Conservation (phyloP, 305 asterid genomes). For the Solanum chacoense region DNA sequence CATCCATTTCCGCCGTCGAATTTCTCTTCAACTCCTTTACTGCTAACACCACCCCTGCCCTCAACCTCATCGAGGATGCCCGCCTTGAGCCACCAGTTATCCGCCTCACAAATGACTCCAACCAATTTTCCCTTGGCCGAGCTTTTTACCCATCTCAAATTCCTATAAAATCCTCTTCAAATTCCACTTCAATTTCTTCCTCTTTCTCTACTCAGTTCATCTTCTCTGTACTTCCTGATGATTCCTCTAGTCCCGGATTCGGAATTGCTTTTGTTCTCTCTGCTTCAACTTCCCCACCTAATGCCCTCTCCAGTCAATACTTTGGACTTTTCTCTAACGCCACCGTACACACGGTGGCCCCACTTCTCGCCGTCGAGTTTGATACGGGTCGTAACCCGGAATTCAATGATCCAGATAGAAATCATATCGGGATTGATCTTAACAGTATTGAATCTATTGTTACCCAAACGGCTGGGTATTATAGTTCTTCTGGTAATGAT, state of each 20-base stretch:
- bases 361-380: constrained; percentile 59
- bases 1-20: constrained; percentile 34
- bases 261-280: constrained; percentile 70
- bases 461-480: constrained; percentile 45
- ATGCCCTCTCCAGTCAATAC: constrained; percentile 49
- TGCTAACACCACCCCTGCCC: constrained; percentile 17
- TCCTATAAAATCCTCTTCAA: constrained; percentile 28
- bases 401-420: constrained; percentile 46
- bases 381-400: constrained; percentile 71
- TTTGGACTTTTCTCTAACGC: constrained; percentile 49
- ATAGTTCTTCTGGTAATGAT: constrained; percentile 4
- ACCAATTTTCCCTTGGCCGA: constrained; percentile 48
- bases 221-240: constrained; percentile 59
- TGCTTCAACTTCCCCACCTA: constrained; percentile 37
- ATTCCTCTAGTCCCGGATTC: constrained; percentile 65
- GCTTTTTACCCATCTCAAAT: constrained; percentile 40
- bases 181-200: constrained; percentile 29
- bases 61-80: constrained; percentile 46
- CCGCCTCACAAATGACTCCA: constrained; percentile 68
- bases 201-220: constrained; percentile 71
- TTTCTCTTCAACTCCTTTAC: constrained; percentile 59
- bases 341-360: constrained; percentile 24
- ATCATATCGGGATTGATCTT: constrained; percentile 62
- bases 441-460: constrained; percentile 29
- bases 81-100: constrained; percentile 56